A percentile compares a stretch with the other conserved stretches of the same genome.
These are phyloP conservation scores for Cryptococcus sp. DNA, from an alignment of 1,284 basidiomycete species.

Conservation along the genomic window DNA sequence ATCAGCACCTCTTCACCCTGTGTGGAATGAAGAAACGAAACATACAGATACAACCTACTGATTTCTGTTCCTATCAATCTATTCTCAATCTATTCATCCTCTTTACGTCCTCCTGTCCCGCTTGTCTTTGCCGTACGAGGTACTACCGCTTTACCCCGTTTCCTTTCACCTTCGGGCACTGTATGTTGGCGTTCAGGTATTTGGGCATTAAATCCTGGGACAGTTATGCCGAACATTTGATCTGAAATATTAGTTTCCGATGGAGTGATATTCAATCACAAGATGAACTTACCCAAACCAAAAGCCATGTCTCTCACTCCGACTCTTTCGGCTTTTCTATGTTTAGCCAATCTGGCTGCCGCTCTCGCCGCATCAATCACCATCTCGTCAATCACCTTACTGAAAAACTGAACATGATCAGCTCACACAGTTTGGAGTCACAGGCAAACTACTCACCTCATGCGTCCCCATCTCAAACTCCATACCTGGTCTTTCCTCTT, in stretches of 20 bases:
- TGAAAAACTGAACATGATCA: conserved; percentile 9
- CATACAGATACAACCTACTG: background rate
- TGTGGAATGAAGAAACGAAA: too few species aligned
- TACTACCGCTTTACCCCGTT: conserved; percentile 13
- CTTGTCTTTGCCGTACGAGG: background rate
- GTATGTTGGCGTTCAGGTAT: conserved; percentile 28
- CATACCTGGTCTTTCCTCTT: conserved; percentile 31
- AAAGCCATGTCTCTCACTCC: conserved; percentile 39
- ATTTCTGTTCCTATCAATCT: background rate
- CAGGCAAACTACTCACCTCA: conserved; percentile 18
- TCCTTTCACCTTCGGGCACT: conserved; percentile 23
- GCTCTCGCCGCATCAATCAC: conserved; percentile 25
- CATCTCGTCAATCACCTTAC: conserved; percentile 30
- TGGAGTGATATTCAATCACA: too few species aligned
- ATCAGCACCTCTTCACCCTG: too few species aligned
- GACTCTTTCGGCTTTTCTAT: conserved; percentile 30
- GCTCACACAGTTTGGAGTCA: background rate
- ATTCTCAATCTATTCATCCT: background rate
- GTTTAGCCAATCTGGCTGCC: conserved; percentile 31
- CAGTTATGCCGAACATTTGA: conserved; percentile 25
- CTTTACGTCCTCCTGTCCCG: background rate
- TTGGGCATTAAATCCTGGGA: conserved; percentile 36
- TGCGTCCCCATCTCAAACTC: conserved; percentile 32
- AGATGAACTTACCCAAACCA: conserved; percentile 23
- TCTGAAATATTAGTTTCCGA: conserved; percentile 9